Evolutionary conservation across 495 filamentous ascomycete species (phyloP).

Genomic region (Talaromyces thailandensis): DNA sequence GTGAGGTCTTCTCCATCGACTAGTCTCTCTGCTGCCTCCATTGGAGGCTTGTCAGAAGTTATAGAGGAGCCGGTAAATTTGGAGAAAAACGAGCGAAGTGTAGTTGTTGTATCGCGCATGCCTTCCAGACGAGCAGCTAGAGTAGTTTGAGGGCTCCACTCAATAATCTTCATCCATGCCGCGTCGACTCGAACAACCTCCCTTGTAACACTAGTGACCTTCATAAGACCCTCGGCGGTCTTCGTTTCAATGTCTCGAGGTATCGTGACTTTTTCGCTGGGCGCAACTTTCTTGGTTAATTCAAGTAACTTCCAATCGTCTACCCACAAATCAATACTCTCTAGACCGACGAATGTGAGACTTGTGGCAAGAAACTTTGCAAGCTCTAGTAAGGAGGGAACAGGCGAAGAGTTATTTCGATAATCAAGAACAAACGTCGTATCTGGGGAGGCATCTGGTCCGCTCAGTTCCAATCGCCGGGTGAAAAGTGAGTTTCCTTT

Average conservation of each 20-base stretch:
- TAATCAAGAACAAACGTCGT: conserved; percentile 93
- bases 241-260: conserved; percentile 72
- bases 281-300: conserved; percentile 75
- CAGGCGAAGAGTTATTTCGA: conserved; percentile 71
- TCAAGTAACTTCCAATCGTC: conserved; percentile 75
- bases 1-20: conserved; percentile 54
- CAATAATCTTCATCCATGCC: conserved; percentile 78
- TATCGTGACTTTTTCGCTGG: conserved; percentile 59
- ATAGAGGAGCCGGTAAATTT: conserved; percentile 46
- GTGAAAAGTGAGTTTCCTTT: conserved; percentile 93
- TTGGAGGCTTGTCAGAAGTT: conserved; percentile 22
- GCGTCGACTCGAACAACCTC: conserved; percentile 88
- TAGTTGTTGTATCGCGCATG: conserved; percentile 39
- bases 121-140: conserved; percentile 27
- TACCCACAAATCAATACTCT: conserved; percentile 81
- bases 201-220: conserved; percentile 58
- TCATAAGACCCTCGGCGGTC: conserved; percentile 81
- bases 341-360: conserved; percentile 86
- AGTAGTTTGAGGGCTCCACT: conserved; percentile 60
- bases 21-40: conserved; percentile 18
- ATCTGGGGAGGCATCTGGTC: conserved; percentile 49
- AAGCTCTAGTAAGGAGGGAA: conserved; percentile 76
- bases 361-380: conserved; percentile 90
- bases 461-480: conserved; percentile 60
- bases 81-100: conserved; percentile 74